Conservation (phyloP, 1,139 yeast genomes). For the Yamadazyma dushanensis region DNA sequence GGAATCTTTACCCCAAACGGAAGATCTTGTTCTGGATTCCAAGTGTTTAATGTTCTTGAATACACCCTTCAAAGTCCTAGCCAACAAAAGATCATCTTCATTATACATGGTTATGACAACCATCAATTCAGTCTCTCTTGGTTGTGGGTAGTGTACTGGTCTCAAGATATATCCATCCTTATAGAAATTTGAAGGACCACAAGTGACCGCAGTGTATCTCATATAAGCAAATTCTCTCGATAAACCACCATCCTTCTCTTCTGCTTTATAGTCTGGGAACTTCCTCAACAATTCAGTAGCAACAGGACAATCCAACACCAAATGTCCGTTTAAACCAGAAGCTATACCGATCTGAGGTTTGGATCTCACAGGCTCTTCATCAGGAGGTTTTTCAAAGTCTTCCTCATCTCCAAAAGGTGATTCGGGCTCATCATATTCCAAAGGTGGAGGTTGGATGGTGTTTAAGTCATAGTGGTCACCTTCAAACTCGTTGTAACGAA, state of each 20-base stretch:
- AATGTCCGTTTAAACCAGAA: slow-evolving; percentile 46
- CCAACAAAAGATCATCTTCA: slow-evolving; percentile 48
- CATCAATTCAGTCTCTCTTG: slow-evolving; percentile 48
- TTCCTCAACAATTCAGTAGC: slow-evolving; percentile 47
- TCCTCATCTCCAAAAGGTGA: slow-evolving; percentile 38
- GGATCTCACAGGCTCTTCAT: slow-evolving; percentile 35
- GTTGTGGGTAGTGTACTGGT: slow-evolving; percentile 47
- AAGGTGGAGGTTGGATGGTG: slow-evolving; percentile 28
- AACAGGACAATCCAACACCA: slow-evolving; percentile 52
- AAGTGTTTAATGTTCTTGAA: slow-evolving; percentile 49
- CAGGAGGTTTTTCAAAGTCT: slow-evolving; percentile 31
- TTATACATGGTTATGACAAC: slow-evolving; percentile 51
- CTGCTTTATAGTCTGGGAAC: slow-evolving; percentile 41
- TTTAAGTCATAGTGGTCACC: slow-evolving; percentile 49
- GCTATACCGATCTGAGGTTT: slow-evolving; percentile 42
- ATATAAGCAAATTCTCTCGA: slow-evolving; percentile 48
- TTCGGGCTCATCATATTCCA: slow-evolving; percentile 18
- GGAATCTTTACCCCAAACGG: slow-evolving; percentile 49
- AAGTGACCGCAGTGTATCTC: slow-evolving; percentile 52
- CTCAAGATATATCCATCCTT: slow-evolving; percentile 47
- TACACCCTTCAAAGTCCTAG: slow-evolving; percentile 48
- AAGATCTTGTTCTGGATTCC: slow-evolving; percentile 42
- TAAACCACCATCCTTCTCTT: slow-evolving; percentile 40
- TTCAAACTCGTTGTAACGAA: slow-evolving; percentile 40
- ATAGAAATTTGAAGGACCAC: slow-evolving; percentile 50